These are phyloP conservation scores for Trametes hirsuta DNA, from an alignment of 1,284 basidiomycete genomes.

Conservation along the genomic window DNA sequence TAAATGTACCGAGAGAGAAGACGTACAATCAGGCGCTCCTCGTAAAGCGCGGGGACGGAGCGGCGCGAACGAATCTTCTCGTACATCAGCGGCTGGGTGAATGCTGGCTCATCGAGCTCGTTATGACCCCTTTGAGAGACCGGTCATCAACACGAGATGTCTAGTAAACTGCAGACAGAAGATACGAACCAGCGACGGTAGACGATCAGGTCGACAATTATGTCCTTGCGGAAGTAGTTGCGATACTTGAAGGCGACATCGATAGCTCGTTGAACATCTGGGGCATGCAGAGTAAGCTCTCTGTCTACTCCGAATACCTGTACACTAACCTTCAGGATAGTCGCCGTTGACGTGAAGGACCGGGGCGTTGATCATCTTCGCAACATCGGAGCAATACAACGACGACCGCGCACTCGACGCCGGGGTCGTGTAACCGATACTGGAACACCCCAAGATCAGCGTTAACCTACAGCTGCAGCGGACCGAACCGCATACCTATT, in stretches of 20 bases:
- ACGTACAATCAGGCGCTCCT: slow-evolving; percentile 73
- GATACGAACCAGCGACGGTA: slow-evolving; percentile 76
- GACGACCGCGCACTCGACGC: slow-evolving; percentile 82
- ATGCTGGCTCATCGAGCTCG: slow-evolving; percentile 88
- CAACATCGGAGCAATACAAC: slow-evolving; percentile 86
- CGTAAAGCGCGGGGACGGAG: slow-evolving; percentile 83
- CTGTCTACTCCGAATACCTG: not conserved
- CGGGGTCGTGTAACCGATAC: slow-evolving; percentile 90
- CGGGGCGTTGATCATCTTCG: slow-evolving; percentile 88
- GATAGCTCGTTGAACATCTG: slow-evolving; percentile 79
- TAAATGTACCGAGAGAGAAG: not conserved
- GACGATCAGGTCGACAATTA: slow-evolving; percentile 86
- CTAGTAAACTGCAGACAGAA: not conserved
- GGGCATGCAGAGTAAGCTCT: slow-evolving; percentile 1
- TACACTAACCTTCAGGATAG: slow-evolving; percentile 73
- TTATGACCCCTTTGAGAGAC: slow-evolving; percentile 70
- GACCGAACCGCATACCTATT: slow-evolving; percentile 45
- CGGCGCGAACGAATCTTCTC: slow-evolving; percentile 76
- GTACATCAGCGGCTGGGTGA: slow-evolving; percentile 91
- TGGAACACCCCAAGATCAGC: slow-evolving; percentile 35
- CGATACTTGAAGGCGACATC: slow-evolving; percentile 84
- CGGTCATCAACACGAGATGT: slow-evolving; percentile 2
- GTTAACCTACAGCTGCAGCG: not conserved
- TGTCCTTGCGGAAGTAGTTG: slow-evolving; percentile 83
- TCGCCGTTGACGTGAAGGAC: slow-evolving; percentile 94